Conservation (phyloP, 225 moss, liverwort and hornwort species). For the Pseudisothecium myosuroides region DNA sequence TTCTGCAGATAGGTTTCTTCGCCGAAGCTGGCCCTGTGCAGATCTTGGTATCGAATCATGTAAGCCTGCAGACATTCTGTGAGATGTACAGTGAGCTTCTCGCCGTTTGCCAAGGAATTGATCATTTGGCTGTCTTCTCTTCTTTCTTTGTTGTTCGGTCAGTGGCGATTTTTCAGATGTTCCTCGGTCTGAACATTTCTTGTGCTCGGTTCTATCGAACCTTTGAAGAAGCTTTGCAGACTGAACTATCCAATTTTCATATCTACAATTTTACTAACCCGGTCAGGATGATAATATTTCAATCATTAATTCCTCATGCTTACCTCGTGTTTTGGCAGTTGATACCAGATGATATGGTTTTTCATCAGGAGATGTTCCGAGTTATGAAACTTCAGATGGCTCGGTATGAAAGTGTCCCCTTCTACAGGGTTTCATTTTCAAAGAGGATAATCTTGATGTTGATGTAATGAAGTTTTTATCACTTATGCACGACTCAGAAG, state of each 20-base stretch:
- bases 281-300: neutral
- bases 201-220: neutral
- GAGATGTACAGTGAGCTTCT: neutral
- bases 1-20: slow-evolving; percentile 82
- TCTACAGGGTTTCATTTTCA: neutral
- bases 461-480: neutral
- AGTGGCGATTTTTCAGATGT: neutral
- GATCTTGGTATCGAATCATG: slow-evolving; percentile 89
- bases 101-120: neutral
- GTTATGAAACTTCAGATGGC: slow-evolving; percentile 80
- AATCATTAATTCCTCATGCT: neutral
- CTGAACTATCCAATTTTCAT: neutral
- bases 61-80: slow-evolving; percentile 5
- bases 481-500: neutral
- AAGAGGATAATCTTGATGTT: neutral
- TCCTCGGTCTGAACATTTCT: neutral
- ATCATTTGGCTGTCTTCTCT: neutral
- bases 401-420: slow-evolving; percentile 30
- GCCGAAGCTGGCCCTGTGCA: slow-evolving; percentile 92
- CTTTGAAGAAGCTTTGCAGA: neutral
- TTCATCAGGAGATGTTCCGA: slow-evolving; percentile 84
- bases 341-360: slow-evolving; percentile 90
- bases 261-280: neutral
- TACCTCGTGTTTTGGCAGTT: slow-evolving; percentile 23
- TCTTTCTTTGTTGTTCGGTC: neutral